Conservation (phyloP, 805 yeast genomes). For the Pichia membranifaciens region DNA sequence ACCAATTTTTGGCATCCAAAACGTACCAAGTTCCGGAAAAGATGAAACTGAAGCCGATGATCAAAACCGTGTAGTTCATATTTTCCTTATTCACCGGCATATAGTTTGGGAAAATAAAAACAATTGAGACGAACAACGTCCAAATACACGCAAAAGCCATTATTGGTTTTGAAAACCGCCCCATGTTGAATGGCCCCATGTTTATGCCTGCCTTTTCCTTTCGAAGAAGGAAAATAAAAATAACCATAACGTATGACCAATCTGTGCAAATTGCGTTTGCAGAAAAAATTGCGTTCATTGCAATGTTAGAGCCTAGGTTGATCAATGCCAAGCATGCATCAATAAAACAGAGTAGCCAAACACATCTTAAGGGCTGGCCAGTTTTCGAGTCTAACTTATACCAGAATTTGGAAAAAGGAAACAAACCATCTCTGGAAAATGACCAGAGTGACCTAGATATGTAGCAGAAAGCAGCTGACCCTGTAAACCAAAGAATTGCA, state of each 20-base stretch:
- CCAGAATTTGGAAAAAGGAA: slow-evolving; percentile 42
- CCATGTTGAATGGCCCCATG: slow-evolving; percentile 44
- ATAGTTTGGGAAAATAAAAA: slow-evolving; percentile 47
- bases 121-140: slow-evolving; percentile 41
- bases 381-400: slow-evolving; percentile 35
- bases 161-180: slow-evolving; percentile 34
- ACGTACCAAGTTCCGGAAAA: slow-evolving; percentile 39
- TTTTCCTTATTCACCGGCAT: slow-evolving; percentile 37
- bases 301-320: slow-evolving; percentile 37
- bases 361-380: slow-evolving; percentile 39
- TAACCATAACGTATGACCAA: slow-evolving; percentile 45
- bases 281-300: slow-evolving; percentile 50
- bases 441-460: slow-evolving; percentile 50
- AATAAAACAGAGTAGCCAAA: slow-evolving; percentile 37
- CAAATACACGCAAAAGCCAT: slow-evolving; percentile 35
- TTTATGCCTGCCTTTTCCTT: slow-evolving; percentile 38
- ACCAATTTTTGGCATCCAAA: slow-evolving; percentile 49
- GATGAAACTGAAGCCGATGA: slow-evolving; percentile 37
- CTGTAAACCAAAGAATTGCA: slow-evolving; percentile 47
- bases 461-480: slow-evolving; percentile 45
- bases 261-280: slow-evolving; percentile 46
- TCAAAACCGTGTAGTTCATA: slow-evolving; percentile 52
- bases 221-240: slow-evolving; percentile 35
- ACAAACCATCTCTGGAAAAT: slow-evolving; percentile 50
- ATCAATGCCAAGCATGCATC: slow-evolving; percentile 41